Percentiles rank a stretch among this genome's conserved stretches.
Conservation (phyloP, 1,284 basidiomycete species). For the Coriolopsis trogii region DNA sequence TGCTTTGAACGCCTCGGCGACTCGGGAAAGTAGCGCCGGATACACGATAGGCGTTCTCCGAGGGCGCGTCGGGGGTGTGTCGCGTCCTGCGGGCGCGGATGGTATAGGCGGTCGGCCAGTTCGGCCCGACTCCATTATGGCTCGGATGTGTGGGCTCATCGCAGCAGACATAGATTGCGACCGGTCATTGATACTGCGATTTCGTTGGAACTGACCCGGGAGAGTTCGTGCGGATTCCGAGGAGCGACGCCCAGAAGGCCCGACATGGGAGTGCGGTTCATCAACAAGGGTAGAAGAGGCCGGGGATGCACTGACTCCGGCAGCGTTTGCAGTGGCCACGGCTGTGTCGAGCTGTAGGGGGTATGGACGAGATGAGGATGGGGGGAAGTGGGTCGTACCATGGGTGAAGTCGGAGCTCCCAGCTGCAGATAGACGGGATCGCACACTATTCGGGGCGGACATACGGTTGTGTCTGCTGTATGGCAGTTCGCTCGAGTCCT, state of each 20-base stretch:
- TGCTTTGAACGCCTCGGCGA: constrained; percentile 91
- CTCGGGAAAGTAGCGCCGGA: constrained; percentile 92
- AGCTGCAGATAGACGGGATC: constrained; percentile 30
- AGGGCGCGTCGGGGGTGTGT: constrained; percentile 45
- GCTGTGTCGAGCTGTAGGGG: constrained; percentile 53
- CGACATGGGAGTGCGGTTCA: constrained; percentile 30
- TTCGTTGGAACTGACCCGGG: constrained; percentile 53
- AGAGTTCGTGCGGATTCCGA: constrained; percentile 58
- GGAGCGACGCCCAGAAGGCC: constrained; percentile 45
- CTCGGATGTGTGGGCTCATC: constrained; percentile 40
- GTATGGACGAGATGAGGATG: constrained; percentile 42
- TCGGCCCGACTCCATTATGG: constrained; percentile 33
- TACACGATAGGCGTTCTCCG: constrained; percentile 82
- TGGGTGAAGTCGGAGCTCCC: constrained; percentile 25
- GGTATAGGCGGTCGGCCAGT: constrained; percentile 43
- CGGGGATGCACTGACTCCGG: constrained; percentile 52
- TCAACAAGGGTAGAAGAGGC: constrained; percentile 56
- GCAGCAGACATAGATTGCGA: constrained; percentile 75
- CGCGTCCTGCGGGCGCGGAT: constrained; percentile 45
- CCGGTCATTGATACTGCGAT: constrained; percentile 64
- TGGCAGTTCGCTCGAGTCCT: constrained; percentile 62
- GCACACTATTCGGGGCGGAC: constrained; percentile 32
- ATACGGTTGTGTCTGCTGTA: constrained; percentile 41
- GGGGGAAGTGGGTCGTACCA: constrained; percentile 19
- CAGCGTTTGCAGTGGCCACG: constrained; percentile 33